A percentile compares a stretch with the other conserved stretches of the same genome.
Conservation (phyloP, 208 protist genomes). For the Polymyxa betae region DNA sequence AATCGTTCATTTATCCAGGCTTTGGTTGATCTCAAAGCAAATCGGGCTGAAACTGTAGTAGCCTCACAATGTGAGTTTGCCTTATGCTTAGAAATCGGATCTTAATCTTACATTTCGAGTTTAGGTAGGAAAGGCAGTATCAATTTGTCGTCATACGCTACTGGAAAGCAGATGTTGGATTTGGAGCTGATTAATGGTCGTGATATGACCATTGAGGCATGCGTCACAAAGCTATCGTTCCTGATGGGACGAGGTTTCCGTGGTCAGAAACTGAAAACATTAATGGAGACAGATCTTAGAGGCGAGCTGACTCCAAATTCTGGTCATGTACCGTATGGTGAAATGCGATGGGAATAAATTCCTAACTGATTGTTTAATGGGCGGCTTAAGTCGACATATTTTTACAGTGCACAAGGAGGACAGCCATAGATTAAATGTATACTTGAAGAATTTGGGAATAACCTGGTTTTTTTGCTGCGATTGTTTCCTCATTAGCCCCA, state of each 20-base stretch:
- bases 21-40: neutral
- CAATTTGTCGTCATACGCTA: slow-evolving; percentile 40
- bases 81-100: neutral
- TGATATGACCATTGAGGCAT: slow-evolving; percentile 57
- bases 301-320: slow-evolving; percentile 33
- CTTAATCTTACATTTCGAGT: neutral
- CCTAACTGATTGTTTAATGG: too few species aligned
- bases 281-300: slow-evolving; percentile 47
- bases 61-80: neutral
- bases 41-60: slow-evolving; percentile 39
- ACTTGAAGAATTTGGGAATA: too few species aligned
- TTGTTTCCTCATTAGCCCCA: too few species aligned
- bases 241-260: slow-evolving; percentile 49
- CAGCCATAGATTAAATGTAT: too few species aligned
- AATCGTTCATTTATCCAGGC: slow-evolving; percentile 4
- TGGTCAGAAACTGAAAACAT: slow-evolving; percentile 21
- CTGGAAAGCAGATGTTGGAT: neutral
- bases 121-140: slow-evolving; percentile 34
- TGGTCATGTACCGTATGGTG: slow-evolving; percentile 14
- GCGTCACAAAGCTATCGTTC: slow-evolving; percentile 37
- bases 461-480: too few species aligned
- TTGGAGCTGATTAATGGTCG: slow-evolving; percentile 50
- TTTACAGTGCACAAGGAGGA: too few species aligned
- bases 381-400: too few species aligned
- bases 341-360: neutral